Percentiles rank a stretch among this genome's conserved stretches.
Conservation (phyloP, 75 land plant genomes). For the Chamaecyparis obtusa region DNA sequence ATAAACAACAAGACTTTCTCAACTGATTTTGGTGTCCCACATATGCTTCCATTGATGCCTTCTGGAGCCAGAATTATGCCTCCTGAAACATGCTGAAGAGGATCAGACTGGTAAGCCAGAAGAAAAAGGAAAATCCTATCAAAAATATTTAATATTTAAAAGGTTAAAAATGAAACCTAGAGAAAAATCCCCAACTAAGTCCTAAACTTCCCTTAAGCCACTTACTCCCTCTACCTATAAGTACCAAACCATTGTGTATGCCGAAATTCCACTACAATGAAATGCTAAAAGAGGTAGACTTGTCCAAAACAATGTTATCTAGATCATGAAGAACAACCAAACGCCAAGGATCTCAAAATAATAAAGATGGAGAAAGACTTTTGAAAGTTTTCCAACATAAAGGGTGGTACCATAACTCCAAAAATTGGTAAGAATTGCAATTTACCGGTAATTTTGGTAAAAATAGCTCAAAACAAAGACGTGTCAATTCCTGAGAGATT, state of each 20-base stretch:
- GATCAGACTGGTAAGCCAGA: constrained; percentile 36
- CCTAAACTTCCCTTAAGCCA: not conserved
- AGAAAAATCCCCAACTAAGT: not conserved
- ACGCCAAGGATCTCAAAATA: not conserved
- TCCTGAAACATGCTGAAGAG: constrained; percentile 93
- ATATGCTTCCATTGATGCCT: constrained; percentile 98
- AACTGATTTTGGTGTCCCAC: constrained; percentile 81
- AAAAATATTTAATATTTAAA: not conserved
- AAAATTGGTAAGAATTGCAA: not conserved
- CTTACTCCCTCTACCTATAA: not conserved
- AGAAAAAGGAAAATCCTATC: not conserved
- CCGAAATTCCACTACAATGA: not conserved
- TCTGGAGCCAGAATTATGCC: constrained; percentile 97
- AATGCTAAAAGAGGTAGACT: not conserved
- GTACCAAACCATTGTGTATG: not conserved
- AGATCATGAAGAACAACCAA: not conserved
- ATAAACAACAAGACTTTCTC: constrained; percentile 74
- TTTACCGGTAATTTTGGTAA: not conserved
- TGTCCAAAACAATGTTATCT: not conserved
- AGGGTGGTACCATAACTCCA: not conserved
- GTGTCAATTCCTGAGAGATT: not conserved
- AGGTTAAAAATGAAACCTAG: not conserved
- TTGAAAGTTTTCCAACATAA: not conserved
- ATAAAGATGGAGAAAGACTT: not conserved
- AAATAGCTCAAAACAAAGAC: not conserved